Evolutionary conservation across 1,284 basidiomycete genomes (phyloP), one percentile per base, ranked within the genome.

Genomic region (Malassezia cuniculi): DNA sequence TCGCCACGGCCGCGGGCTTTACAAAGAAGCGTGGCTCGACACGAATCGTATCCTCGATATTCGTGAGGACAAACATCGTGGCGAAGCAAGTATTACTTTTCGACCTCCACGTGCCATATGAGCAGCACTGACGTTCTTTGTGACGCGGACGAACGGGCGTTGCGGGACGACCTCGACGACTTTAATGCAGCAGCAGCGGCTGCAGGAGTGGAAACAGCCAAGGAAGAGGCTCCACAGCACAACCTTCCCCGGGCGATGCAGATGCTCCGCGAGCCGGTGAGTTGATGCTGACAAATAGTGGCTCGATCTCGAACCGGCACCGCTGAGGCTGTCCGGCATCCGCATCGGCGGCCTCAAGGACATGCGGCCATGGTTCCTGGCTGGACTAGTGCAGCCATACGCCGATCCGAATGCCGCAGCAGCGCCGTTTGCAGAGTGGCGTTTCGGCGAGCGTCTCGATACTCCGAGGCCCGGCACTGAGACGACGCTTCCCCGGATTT

Each of bases 291-390:
- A 3, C 41, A 41, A 11, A 50, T 54, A 18, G 36, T 48, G n/a
- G 41, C 48, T 7, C 14, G 14, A 31, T 6, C 21, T 17, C 7
- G 18, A 29, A 15, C 32, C 22, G 12, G 41, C 47, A 3, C 54
- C 54, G 5, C 46, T 66, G 21, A 45, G 57, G 19, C 74, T 89
- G 27, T 75, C 78, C 4, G 74, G 80, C 1, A 80, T 95, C 27
- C 81, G 81, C 42, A 75, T 95, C 15, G 75, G 80, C 41, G 86
- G 86, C 36, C 78, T 84, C 0, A 69, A 71, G 2, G 70, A 75
- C 25, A 87, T 87, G 0, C 77, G 86, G 6, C 69, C 76, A 19
- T 76, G 79, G 0, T 94, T 94, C 71, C 76, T 95, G 14, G 73
- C 72, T 14, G 79, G 75, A 34, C 72, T 95, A 45, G 75, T 93